phyloP scores from a whole-genome alignment of 495 filamentous ascomycete species.

The Penicillium steckii region DNA sequence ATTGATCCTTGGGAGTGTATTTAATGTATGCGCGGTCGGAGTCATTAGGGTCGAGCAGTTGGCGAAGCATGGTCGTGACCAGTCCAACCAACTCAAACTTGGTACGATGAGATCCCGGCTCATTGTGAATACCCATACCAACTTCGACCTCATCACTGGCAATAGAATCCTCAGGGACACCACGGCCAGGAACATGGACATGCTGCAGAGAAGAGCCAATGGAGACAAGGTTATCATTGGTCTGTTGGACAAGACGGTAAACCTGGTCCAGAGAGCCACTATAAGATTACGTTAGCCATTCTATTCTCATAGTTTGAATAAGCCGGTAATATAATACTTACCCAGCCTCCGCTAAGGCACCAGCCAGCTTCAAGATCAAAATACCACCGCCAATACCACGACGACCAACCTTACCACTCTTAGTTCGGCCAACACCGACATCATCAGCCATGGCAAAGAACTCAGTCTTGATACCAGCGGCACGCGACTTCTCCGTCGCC shows the following conservation, averaged over 20 bases:
- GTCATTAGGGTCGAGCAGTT: conserved; percentile 77
- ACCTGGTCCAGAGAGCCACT: conserved; percentile 63
- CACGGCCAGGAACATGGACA: conserved; percentile 88
- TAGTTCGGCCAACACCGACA: conserved; percentile 81
- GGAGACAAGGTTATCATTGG: conserved; percentile 74
- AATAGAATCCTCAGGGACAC: conserved; percentile 53
- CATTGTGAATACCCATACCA: conserved; percentile 99
- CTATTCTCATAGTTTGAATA: not conserved
- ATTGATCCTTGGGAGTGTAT: conserved; percentile 58
- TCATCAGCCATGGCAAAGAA: conserved; percentile 97
- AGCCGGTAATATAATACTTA: conserved; percentile 22
- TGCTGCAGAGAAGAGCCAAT: conserved; percentile 85
- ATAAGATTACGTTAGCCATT: not conserved
- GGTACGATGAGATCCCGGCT: conserved; percentile 74
- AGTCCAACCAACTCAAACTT: conserved; percentile 67
- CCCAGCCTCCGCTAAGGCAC: conserved; percentile 78
- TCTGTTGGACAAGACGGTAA: conserved; percentile 65
- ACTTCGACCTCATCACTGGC: conserved; percentile 78
- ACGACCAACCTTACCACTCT: conserved; percentile 86
- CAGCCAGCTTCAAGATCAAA: conserved; percentile 83
- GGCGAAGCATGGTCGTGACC: conserved; percentile 74
- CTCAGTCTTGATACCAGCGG: conserved; percentile 74
- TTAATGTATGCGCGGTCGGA: conserved; percentile 78
- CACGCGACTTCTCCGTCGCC: conserved; percentile 88
- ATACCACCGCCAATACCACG: conserved; percentile 91